Base-by-base conservation (phyloP, 169 alveolate genomes). In the Plasmodium blacklocki region DNA sequence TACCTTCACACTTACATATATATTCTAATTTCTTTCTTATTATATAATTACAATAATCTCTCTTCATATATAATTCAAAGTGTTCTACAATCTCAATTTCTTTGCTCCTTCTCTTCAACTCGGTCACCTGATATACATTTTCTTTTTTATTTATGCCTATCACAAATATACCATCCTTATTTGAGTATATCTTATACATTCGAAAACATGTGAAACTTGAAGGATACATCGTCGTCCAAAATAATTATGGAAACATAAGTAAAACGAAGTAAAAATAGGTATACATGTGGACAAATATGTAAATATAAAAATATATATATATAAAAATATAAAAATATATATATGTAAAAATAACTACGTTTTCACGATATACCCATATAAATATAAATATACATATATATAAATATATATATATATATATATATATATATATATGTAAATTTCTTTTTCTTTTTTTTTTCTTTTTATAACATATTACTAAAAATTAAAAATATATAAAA, bases 1-100 rank as follows among this genome's bases (percentile, higher is more conserved):
- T 66, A 1, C 96, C 96, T 43, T 76, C 89, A 76, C 89, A 76
- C 1, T 39, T 76, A 45, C 89, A 64, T 50, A 76, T 29, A 64
- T 63, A 76, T 56, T 62, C 68, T n/a, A 50, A n/a, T 1, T 15
- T 58, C 12, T 49, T 62, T 19, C 50, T 64, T 68, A 45, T 29
- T 12, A 76, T 32, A 39, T 63, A 76, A 56, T 39, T 64, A 1
- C 89, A 29, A 50, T 50, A 76, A 7, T 26, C 19, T 19, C 3
- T 1, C 45, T 76, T 76, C 2, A 5, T n/a, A 58, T 21, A 58
- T 19, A 76, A 14, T 18, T 19, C 15, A 32, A 63, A 62, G 19
- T 49, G 9, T 14, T 26, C 45, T n/a, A 49, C 66, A 56, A 76
- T 68, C 32, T 64, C 19, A 3, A 76, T 21, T 18, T 76, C 49